Evolutionary conservation across 2,329 filamentous ascomycete species (phyloP), one percentile per base, ranked within the genome.

Genomic region (Fonsecaea pugnacius): DNA sequence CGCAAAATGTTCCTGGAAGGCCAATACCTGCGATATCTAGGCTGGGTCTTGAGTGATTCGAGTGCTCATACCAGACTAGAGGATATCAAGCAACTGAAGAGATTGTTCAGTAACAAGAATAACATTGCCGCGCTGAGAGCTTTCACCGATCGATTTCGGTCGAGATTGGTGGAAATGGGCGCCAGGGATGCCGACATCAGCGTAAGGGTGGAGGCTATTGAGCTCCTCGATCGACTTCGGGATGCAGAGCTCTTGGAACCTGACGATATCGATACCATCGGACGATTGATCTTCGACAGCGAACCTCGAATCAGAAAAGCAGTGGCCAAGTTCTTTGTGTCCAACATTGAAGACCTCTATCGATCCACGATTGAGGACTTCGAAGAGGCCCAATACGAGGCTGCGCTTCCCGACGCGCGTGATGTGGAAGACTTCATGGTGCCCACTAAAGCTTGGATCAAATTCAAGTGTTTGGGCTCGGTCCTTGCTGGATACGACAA

Each of bases 1-100:
- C 91, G 93, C 1, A 91, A 92, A 53, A 85, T 91, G 52, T 99
- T 96, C 78, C 91, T 97, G 76, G 91, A 97, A 69, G 92, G 92
- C 1, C 85, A 89, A 70, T 96, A 96, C 77, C 81, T 99, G 57
- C 89, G 95, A 66, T 99, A 99, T 73, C 83, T 99, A 5, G 95
- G 95, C 58, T 99, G 95, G 95, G 89, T 96, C 73, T 83, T 99
- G 33, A 96, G 93, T 4, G 95, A 99, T 74, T 84, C 88, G 3
- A 84, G 88, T 65, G 83, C 88, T 0, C 79, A 87, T 8, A 93
- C 91, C 24, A 87, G 95, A 60, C 84, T 89, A n/a, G 92, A 96
- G 75, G 92, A 96, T 2, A 79, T 99, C 48, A 91, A 88, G 72
- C 92, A 98, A 75, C 82, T 99, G 14, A 83, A 86, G 24, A 88